phyloP scores from a whole-genome alignment of 495 filamentous ascomycete genomes.

The Glarea lozoyensis region DNA sequence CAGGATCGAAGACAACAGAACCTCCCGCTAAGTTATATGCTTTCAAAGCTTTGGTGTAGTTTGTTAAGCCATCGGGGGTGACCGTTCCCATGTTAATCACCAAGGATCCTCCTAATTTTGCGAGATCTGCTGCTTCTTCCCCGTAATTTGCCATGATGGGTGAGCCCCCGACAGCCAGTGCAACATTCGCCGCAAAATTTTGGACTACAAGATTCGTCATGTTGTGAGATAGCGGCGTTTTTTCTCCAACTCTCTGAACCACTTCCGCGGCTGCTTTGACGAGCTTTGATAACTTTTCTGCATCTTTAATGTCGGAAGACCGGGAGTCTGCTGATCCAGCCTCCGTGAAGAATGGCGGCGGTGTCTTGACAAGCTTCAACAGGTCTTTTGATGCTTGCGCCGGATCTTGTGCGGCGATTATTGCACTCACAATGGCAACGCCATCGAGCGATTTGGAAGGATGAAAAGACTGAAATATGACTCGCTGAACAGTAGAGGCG shows the following conservation, averaged over 20 bases:
- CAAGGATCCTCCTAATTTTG: constrained; percentile 53
- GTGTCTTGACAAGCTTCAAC: constrained; percentile 33
- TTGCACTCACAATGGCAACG: constrained; percentile 82
- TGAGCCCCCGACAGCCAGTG: constrained; percentile 72
- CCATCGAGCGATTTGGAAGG: constrained; percentile 55
- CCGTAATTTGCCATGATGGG: constrained; percentile 92
- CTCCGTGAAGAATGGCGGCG: constrained; percentile 38
- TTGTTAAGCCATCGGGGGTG: constrained; percentile 56
- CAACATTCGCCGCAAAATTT: constrained; percentile 87
- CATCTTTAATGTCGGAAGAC: not conserved
- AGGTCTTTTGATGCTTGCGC: constrained; percentile 50
- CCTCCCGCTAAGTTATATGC: constrained; percentile 72
- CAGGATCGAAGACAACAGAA: constrained; percentile 81
- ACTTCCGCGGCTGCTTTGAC: constrained; percentile 36
- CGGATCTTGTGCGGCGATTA: constrained; percentile 64
- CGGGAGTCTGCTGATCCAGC: constrained; percentile 1
- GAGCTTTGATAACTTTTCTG: too few relatives aligned
- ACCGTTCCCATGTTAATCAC: constrained; percentile 96
- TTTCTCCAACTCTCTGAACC: constrained; percentile 46
- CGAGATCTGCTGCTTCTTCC: constrained; percentile 73
- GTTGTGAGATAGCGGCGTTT: constrained; percentile 78
- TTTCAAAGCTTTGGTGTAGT: constrained; percentile 49
- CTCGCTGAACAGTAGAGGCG: constrained; percentile 59
- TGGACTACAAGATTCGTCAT: constrained; percentile 94
- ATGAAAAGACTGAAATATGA: constrained; percentile 55